A percentile compares a stretch with the other conserved stretches of the same genome.
These are phyloP conservation scores for Rhodotorula graminis DNA, from an alignment of 768 basidiomycete species.

Conservation along the genomic window DNA sequence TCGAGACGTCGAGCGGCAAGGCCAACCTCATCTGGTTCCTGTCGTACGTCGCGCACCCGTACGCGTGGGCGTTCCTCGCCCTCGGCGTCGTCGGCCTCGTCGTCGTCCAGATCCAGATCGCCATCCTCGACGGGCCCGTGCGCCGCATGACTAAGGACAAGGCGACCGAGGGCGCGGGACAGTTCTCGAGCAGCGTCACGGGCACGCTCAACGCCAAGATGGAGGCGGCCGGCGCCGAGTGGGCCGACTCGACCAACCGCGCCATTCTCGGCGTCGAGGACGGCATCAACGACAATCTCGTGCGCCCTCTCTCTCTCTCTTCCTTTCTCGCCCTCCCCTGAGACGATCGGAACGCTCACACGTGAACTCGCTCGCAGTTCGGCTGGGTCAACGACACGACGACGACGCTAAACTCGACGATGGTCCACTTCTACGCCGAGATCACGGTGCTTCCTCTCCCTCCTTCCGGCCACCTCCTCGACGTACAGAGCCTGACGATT, in stretches of 20 bases:
- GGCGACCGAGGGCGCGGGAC: slow-evolving; percentile 59
- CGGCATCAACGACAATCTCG: slow-evolving; percentile 61
- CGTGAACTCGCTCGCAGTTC: slow-evolving; percentile 58
- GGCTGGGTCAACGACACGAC: slow-evolving; percentile 94
- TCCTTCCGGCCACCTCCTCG: background rate
- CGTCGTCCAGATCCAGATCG: slow-evolving; percentile 77
- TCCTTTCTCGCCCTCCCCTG: background rate
- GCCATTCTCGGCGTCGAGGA: slow-evolving; percentile 67
- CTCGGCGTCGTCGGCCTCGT: slow-evolving; percentile 88
- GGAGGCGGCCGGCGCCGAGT: slow-evolving; percentile 70
- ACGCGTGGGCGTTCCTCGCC: slow-evolving; percentile 81
- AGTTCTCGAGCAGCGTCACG: slow-evolving; percentile 68
- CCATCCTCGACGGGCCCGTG: slow-evolving; percentile 65
- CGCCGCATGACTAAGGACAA: slow-evolving; percentile 62
- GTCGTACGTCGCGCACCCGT: slow-evolving; percentile 84
- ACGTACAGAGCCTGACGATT: too few relatives aligned
- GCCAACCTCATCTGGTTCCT: slow-evolving; percentile 79
- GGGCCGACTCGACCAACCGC: slow-evolving; percentile 70
- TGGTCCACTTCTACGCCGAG: slow-evolving; percentile 80
- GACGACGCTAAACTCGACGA: slow-evolving; percentile 74
- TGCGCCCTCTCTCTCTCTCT: slow-evolving; percentile 9
- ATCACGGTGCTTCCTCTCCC: slow-evolving; percentile 54
- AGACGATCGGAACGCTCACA: too few relatives aligned
- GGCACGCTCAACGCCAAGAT: slow-evolving; percentile 61
- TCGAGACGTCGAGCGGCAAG: slow-evolving; percentile 50